These are phyloP conservation scores for Aureobasidium sp. DNA, from an alignment of 2,329 filamentous ascomycete genomes.

Conservation along the genomic window DNA sequence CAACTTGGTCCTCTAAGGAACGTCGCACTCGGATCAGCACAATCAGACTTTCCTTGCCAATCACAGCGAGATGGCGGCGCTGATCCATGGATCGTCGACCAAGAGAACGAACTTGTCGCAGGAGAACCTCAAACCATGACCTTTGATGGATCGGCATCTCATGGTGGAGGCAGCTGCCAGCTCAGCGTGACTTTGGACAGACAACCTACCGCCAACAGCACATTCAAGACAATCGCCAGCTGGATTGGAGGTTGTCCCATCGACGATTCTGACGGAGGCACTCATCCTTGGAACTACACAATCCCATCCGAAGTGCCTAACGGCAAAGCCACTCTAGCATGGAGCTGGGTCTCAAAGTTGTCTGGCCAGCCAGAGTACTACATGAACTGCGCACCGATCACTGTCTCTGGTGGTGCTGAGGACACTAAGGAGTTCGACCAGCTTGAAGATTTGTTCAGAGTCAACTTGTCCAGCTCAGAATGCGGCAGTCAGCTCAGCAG, in stretches of 20 bases:
- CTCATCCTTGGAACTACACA: conserved; percentile 51
- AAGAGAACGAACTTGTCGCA: conserved; percentile 34
- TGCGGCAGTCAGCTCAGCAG: conserved; percentile 38
- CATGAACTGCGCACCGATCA: conserved; percentile 85
- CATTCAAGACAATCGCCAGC: conserved; percentile 85
- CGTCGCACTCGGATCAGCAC: conserved; percentile 34
- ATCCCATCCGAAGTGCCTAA: conserved; percentile 63
- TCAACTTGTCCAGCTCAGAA: conserved; percentile 52
- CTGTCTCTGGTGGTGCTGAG: conserved; percentile 45
- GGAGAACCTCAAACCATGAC: conserved; percentile 33
- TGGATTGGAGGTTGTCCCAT: conserved; percentile 76
- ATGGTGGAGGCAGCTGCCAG: conserved; percentile 94
- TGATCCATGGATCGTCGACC: conserved; percentile 58
- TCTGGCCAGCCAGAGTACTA: conserved; percentile 88
- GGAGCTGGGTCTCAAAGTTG: conserved; percentile 90
- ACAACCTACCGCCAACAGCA: conserved; percentile 52
- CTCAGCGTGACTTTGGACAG: conserved; percentile 77
- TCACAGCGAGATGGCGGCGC: conserved; percentile 29
- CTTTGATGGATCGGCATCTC: conserved; percentile 66
- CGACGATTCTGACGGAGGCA: conserved; percentile 41
- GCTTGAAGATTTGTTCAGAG: conserved; percentile 67
- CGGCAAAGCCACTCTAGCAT: conserved; percentile 74
- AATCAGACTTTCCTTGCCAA: conserved; percentile 69
- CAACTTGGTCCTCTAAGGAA: conserved; percentile 56
- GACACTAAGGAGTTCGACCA: conserved; percentile 48